phyloP scores from a whole-genome alignment of 306 rosid species.

The Dalbergia cochinchinensis region DNA sequence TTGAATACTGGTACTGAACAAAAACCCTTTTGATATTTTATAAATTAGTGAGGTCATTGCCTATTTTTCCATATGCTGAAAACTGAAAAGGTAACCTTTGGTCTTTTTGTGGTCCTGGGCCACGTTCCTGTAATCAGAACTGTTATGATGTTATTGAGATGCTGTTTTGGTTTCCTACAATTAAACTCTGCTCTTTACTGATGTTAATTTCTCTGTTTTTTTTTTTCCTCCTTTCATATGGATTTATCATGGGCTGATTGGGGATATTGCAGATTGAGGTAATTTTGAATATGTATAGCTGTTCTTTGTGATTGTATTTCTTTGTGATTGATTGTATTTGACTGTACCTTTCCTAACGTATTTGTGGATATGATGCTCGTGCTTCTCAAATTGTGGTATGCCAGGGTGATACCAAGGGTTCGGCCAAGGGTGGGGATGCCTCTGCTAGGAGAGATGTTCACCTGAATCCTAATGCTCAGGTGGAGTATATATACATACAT shows the following conservation, averaged over 20 bases:
- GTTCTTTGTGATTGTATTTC: conserved; percentile 11
- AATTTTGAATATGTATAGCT: conserved; percentile 44
- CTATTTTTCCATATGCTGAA: no score
- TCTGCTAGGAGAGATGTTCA: conserved; percentile 82
- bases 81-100: no score
- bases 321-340: no score
- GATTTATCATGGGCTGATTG: conserved; percentile 45
- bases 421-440: conserved; percentile 84
- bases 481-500: conserved; percentile 22
- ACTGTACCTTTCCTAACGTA: no score
- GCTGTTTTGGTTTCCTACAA: conserved; percentile 3
- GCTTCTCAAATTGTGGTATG: conserved; percentile 24
- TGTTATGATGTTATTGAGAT: neutral
- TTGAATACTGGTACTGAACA: no score
- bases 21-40: no score
- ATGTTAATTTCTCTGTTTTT: conserved; percentile 34
- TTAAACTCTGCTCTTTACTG: conserved; percentile 45
- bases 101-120: no score
- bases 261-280: conserved; percentile 89
- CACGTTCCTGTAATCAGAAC: no score
- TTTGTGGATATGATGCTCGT: no score
- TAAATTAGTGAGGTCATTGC: no score
- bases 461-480: conserved; percentile 77
- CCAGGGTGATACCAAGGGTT: conserved; percentile 95
- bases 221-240: neutral